phyloP scores from a whole-genome alignment of 495 filamentous ascomycete genomes.

The Podospora pseudoanserina region DNA sequence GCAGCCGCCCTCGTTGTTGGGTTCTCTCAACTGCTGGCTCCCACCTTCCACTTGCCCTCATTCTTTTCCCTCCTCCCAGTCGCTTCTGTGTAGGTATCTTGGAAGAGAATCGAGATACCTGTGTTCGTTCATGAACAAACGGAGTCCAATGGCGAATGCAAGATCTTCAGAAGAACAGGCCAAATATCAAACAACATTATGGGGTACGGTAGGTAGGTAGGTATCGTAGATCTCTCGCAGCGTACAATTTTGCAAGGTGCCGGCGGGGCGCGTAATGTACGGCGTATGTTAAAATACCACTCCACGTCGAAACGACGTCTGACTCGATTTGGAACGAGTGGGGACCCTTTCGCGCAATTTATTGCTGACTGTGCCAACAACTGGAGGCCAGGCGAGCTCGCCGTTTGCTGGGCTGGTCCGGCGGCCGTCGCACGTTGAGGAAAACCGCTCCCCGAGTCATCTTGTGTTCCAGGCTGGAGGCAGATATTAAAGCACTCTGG shows the following conservation, averaged over 20 bases:
- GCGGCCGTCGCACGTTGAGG: not conserved
- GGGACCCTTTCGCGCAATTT: not conserved
- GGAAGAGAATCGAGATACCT: not conserved
- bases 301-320: slow-evolving; percentile 2
- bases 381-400: not conserved
- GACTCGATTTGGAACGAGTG: slow-evolving; percentile 4
- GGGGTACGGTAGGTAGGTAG: not conserved
- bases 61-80: not conserved
- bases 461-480: not conserved
- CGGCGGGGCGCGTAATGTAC: not conserved
- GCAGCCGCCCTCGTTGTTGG: not conserved
- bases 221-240: not conserved
- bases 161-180: not conserved
- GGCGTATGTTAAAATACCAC: not conserved
- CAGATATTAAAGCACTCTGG: not conserved
- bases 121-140: not conserved
- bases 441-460: not conserved
- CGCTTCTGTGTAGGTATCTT: not conserved
- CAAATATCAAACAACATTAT: not conserved
- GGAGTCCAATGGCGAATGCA: not conserved
- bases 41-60: not conserved
- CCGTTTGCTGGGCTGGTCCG: not conserved
- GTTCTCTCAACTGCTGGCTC: not conserved
- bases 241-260: no score
- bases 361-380: not conserved